These are phyloP conservation scores for Cicer pinnatifidum DNA, from an alignment of 306 rosid species.

Conservation along the genomic window DNA sequence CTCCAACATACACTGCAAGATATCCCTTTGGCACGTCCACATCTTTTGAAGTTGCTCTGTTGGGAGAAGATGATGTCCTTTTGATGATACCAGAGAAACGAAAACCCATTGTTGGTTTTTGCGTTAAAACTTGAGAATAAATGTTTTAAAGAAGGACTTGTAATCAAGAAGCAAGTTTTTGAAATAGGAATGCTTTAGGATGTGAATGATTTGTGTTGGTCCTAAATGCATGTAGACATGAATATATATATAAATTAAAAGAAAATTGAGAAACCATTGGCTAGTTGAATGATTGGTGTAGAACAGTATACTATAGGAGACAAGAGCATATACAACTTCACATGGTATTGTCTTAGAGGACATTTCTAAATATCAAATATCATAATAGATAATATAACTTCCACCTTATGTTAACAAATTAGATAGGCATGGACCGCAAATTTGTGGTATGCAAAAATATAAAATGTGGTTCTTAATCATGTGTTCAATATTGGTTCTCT, in stretches of 20 bases:
- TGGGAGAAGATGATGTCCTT: background rate
- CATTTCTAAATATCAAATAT: background rate
- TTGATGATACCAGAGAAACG: conserved; percentile 22
- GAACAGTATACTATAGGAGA: background rate
- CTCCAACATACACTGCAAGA: conserved; percentile 30
- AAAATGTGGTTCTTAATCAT: conserved; percentile 9
- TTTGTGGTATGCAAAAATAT: background rate
- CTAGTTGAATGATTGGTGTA: background rate
- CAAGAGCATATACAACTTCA: background rate
- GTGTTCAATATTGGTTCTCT: conserved; percentile 20
- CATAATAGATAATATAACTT: background rate
- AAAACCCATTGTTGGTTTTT: conserved; percentile 35
- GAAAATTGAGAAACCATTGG: background rate
- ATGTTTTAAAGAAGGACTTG: background rate
- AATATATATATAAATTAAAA: background rate
- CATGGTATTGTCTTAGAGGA: background rate
- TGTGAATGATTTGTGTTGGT: conserved; percentile 38
- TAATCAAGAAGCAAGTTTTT: background rate
- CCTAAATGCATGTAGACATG: background rate
- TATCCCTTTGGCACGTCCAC: background rate
- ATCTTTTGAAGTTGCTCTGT: conserved; percentile 26
- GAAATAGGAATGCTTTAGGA: conserved; percentile 7
- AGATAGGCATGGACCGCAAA: background rate
- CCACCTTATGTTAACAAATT: background rate
- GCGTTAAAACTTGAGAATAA: conserved; percentile 9